Conservation (phyloP, 768 basidiomycete species). For the Mycena vitilis region DNA sequence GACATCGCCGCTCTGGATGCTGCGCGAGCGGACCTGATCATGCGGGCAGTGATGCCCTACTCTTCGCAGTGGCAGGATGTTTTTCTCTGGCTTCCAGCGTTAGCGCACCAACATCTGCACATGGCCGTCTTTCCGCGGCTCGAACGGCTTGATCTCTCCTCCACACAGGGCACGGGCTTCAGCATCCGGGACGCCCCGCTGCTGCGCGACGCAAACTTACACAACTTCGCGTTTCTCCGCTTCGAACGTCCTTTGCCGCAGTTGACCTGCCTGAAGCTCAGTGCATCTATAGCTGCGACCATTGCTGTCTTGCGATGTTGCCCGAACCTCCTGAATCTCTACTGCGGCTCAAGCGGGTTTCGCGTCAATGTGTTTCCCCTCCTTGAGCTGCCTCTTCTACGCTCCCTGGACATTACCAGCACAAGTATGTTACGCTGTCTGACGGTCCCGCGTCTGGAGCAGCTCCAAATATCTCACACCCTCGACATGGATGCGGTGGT, state of each 20-base stretch:
- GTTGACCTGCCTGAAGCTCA: not conserved
- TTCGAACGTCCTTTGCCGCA: not conserved
- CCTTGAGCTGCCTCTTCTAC: not conserved
- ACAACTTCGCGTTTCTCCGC: not conserved
- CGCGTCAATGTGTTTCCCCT: not conserved
- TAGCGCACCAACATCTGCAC: too few relatives aligned
- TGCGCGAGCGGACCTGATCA: too few relatives aligned
- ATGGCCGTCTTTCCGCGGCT: too few relatives aligned
- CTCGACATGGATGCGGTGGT: not conserved
- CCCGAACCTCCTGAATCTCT: not conserved
- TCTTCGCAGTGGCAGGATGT: too few relatives aligned
- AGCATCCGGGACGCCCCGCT: not conserved
- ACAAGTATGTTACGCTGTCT: not conserved
- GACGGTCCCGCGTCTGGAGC: not conserved
- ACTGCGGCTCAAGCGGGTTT: not conserved
- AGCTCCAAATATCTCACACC: not conserved
- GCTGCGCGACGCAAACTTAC: not conserved
- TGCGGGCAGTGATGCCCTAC: too few relatives aligned
- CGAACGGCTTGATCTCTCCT: too few relatives aligned
- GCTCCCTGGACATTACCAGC: not conserved
- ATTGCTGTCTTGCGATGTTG: slow-evolving; percentile 1
- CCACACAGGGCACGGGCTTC: too few relatives aligned
- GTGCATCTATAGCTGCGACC: not conserved
- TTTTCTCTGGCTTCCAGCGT: too few relatives aligned
- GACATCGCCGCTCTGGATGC: too few relatives aligned